phyloP scores from a whole-genome alignment of 2,329 filamentous ascomycete genomes.

The Stagonosporopsis cucurbitacearum region DNA sequence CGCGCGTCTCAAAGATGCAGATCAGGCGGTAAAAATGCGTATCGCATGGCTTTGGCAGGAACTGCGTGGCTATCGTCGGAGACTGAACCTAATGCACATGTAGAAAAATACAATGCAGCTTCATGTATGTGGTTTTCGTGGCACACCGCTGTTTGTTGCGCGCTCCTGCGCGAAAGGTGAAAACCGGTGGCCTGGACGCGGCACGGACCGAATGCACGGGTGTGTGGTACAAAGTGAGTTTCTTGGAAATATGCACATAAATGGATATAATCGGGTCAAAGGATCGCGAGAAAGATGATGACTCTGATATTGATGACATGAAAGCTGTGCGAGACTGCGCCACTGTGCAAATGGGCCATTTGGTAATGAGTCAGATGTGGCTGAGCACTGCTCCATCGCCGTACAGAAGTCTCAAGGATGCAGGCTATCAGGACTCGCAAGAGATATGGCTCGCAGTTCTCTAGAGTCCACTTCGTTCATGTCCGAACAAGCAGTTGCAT shows the following conservation, averaged over 20 bases:
- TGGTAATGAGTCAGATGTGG: conserved; percentile 11
- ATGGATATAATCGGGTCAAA: background rate
- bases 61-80: background rate
- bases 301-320: background rate
- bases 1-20: conserved; percentile 10
- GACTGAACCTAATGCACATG: background rate
- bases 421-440: background rate
- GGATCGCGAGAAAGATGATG: background rate
- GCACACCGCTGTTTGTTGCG: conserved; percentile 15
- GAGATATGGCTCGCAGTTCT: background rate
- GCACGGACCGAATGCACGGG: background rate
- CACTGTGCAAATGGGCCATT: background rate
- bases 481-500: background rate
- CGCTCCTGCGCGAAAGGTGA: background rate
- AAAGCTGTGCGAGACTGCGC: conserved; percentile 3
- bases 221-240: conserved; percentile 1
- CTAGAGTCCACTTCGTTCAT: background rate
- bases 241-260: background rate
- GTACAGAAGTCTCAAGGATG: background rate
- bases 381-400: background rate
- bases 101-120: background rate
- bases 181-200: background rate
- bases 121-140: conserved; percentile 4
- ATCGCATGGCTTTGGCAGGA: background rate
- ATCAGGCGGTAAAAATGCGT: conserved; percentile 3